Conservation (phyloP, 2,329 filamentous ascomycete genomes). For the Coniella vitis region DNA sequence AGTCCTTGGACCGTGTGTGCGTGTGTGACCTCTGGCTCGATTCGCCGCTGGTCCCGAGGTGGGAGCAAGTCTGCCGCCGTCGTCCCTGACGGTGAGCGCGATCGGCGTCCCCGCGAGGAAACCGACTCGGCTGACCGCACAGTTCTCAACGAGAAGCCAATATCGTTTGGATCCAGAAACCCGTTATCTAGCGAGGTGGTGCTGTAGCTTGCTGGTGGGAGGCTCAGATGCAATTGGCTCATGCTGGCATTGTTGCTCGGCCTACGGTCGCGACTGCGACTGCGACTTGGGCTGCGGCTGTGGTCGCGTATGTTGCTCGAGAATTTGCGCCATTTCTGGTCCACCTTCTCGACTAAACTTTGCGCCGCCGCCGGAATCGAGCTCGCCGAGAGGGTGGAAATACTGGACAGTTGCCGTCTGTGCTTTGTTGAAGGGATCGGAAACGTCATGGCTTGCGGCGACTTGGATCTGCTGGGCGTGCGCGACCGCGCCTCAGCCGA, state of each 20-base stretch:
- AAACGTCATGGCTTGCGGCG: conserved; percentile 19
- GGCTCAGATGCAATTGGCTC: conserved; percentile 21
- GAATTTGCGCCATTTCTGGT: conserved; percentile 25
- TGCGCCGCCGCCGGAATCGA: conserved; percentile 37
- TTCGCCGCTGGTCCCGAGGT: conserved; percentile 22
- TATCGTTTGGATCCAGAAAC: conserved; percentile 14
- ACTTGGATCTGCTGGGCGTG: conserved; percentile 28
- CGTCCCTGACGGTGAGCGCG: conserved; percentile 16
- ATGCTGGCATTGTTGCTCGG: conserved; percentile 34
- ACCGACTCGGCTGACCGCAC: conserved; percentile 13
- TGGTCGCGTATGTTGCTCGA: conserved; percentile 20
- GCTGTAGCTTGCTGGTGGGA: conserved; percentile 18
- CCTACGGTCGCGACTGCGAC: conserved; percentile 5
- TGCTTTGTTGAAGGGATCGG: conserved; percentile 28
- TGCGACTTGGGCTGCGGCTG: conserved; percentile 33
- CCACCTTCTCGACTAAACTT: conserved; percentile 30
- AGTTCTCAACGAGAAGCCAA: conserved; percentile 5
- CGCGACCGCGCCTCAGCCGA: conserved; percentile 25
- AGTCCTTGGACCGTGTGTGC: conserved; percentile 28
- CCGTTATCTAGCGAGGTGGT: conserved; percentile 11
- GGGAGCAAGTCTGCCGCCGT: background rate
- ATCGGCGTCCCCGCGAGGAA: background rate
- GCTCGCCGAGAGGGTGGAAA: conserved; percentile 24
- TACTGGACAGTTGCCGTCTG: conserved; percentile 39
- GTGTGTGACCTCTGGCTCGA: conserved; percentile 76